These are phyloP conservation scores for Elongisporangium senticosum DNA, from an alignment of 352 stramenopile genomes.

Conservation along the genomic window DNA sequence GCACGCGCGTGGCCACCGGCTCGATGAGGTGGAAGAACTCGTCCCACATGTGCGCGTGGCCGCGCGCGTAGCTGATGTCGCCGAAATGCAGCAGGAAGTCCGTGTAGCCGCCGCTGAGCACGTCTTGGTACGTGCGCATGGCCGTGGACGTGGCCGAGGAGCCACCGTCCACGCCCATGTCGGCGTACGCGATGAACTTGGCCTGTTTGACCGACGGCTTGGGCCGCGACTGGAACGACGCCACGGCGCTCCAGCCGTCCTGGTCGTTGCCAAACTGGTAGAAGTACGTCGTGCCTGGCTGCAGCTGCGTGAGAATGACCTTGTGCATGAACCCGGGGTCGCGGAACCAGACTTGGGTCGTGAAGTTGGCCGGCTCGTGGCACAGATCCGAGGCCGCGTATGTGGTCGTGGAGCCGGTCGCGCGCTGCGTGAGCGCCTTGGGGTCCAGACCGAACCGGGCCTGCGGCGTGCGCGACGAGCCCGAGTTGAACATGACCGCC, in stretches of 20 bases:
- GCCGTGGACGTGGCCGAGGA: slow-evolving; percentile 57
- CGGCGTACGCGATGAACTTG: slow-evolving; percentile 80
- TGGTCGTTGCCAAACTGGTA: slow-evolving; percentile 77
- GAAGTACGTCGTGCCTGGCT: slow-evolving; percentile 44
- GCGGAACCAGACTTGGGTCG: slow-evolving; percentile 62
- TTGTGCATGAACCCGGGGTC: slow-evolving; percentile 78
- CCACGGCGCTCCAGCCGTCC: slow-evolving; percentile 64
- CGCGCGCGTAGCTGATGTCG: slow-evolving; percentile 68
- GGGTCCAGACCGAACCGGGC: slow-evolving; percentile 39
- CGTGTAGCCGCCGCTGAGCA: slow-evolving; percentile 54
- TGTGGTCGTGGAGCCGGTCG: slow-evolving; percentile 40
- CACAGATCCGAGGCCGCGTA: slow-evolving; percentile 72
- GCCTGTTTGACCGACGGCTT: slow-evolving; percentile 26
- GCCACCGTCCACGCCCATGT: slow-evolving; percentile 71
- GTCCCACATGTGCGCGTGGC: slow-evolving; percentile 59
- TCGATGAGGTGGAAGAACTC: slow-evolving; percentile 75
- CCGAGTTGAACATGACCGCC: slow-evolving; percentile 78
- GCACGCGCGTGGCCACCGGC: slow-evolving; percentile 56
- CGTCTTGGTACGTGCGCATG: slow-evolving; percentile 51
- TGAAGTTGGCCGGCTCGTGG: slow-evolving; percentile 49
- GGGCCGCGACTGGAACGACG: slow-evolving; percentile 49
- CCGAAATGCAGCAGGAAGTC: slow-evolving; percentile 73
- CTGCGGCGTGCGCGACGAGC: slow-evolving; percentile 36
- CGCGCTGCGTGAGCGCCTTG: slow-evolving; percentile 17
- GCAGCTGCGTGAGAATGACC: slow-evolving; percentile 50